Evolutionary conservation across 2,329 filamentous ascomycete species (phyloP).

Genomic region (Penicillium psychrosexuale): DNA sequence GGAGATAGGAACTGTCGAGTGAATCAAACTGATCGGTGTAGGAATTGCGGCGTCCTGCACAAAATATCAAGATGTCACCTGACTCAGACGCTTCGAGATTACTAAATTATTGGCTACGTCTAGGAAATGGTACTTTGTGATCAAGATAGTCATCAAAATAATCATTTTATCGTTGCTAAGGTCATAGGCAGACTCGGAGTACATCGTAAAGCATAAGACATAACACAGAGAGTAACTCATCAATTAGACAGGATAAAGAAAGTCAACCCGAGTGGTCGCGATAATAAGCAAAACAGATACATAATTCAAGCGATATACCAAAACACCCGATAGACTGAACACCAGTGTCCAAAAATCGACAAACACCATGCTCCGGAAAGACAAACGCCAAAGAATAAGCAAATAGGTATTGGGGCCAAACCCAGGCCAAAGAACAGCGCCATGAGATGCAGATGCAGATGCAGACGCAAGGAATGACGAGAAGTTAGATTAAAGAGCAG

Average conservation of each 20-base stretch:
- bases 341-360: conserved; percentile 2
- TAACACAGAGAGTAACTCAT: conserved; percentile 7
- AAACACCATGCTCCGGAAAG: conserved; percentile 1
- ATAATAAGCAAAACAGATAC: background rate
- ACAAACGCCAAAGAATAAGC: conserved; percentile 3
- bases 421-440: conserved; percentile 6
- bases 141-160: background rate
- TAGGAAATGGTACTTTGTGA: background rate
- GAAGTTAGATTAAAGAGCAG: background rate
- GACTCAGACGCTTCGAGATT: no score
- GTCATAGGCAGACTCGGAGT: background rate
- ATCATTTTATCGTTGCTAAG: conserved; percentile 11
- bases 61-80: no score
- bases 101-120: no score
- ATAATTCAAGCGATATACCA: conserved; percentile 3
- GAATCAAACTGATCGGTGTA: background rate
- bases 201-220: conserved; percentile 17
- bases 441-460: conserved; percentile 11
- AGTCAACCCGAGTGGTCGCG: background rate
- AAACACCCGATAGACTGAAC: conserved; percentile 3
- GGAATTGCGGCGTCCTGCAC: conserved; percentile 7
- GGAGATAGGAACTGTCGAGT: conserved; percentile 46
- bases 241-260: conserved; percentile 9
- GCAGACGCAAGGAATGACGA: conserved; percentile 4
- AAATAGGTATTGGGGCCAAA: background rate